phyloP scores from a whole-genome alignment of 352 stramenopile genomes.

The Phytophthora tentaculata region DNA sequence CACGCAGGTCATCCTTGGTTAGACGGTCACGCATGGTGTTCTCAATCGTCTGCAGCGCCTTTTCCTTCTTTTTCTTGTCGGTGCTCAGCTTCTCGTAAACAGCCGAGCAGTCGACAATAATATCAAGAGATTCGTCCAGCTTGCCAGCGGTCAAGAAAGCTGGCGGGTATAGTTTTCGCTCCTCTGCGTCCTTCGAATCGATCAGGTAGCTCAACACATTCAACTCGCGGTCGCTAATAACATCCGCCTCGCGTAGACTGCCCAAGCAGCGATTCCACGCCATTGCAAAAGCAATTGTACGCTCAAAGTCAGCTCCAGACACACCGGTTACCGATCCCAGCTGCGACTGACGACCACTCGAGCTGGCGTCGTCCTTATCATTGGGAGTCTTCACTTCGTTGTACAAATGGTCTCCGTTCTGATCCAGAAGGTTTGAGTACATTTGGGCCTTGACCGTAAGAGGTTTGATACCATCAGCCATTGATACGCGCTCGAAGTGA shows the following conservation, averaged over 20 bases:
- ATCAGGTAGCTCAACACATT: slow-evolving; percentile 90
- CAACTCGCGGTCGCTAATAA: slow-evolving; percentile 86
- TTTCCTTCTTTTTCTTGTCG: slow-evolving; percentile 92
- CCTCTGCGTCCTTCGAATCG: slow-evolving; percentile 76
- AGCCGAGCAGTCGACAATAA: slow-evolving; percentile 78
- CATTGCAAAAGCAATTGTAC: slow-evolving; percentile 88
- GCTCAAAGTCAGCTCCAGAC: slow-evolving; percentile 83
- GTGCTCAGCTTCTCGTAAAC: slow-evolving; percentile 85
- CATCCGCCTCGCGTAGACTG: slow-evolving; percentile 80
- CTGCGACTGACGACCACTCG: slow-evolving; percentile 56
- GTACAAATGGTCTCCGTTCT: slow-evolving; percentile 60
- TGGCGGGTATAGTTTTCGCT: slow-evolving; percentile 83
- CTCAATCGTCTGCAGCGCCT: slow-evolving; percentile 87
- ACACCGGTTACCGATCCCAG: slow-evolving; percentile 79
- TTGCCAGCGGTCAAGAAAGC: slow-evolving; percentile 88
- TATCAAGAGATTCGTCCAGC: slow-evolving; percentile 88
- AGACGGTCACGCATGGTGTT: slow-evolving; percentile 85
- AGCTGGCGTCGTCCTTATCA: slow-evolving; percentile 68
- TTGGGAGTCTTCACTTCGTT: slow-evolving; percentile 70
- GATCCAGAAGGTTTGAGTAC: slow-evolving; percentile 80
- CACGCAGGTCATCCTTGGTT: slow-evolving; percentile 83
- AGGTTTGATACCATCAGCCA: slow-evolving; percentile 80
- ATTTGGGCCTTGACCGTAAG: slow-evolving; percentile 86
- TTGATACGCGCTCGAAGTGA: slow-evolving; percentile 83
- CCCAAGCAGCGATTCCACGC: slow-evolving; percentile 84